Base-by-base conservation (phyloP, 2,329 filamentous ascomycete genomes). In the Sporothrix pallida region DNA sequence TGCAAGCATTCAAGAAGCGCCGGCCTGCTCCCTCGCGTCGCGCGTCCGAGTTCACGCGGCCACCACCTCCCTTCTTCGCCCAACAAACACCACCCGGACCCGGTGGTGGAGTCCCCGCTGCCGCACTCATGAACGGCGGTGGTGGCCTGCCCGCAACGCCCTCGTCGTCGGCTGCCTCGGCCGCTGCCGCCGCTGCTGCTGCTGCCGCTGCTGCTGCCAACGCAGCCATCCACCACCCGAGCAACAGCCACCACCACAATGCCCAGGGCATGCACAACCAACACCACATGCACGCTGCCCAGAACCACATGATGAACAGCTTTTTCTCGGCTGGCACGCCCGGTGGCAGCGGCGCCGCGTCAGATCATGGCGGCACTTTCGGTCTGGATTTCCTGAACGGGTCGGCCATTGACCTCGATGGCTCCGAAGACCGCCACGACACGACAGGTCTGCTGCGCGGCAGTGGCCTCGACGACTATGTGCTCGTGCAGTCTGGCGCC, bases 31-130 rank as follows among this genome's bases (percentile, higher is more conserved):
- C 75, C 50, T 79, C 77, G 42, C 77, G 79, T 37, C 77, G 80
- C 20, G 77, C 80, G 1, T 81, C 80, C 1, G 81, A 82, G 62
- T 79, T 80, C 54, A 70, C 79, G 3, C 77, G 79, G 1, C 80
- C 79, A 1, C 75, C 77, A n/a, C 79, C 81, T 13, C 75, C 79
- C 1, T 80, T 79, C 71, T 80, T 79, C 71, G 58, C 71, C 9
- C 78, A 78, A 52, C 65, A 75, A 2, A 76, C 78, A n/a, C 74
- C 76, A 2, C 75, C 77, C 1, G 71, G 72, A 13, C 75, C 77
- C 7, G 70, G 69, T 13, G 65, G 44, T 26, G 26, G 54, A 15
- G 23, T 26, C 3, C 54, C 69, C 37, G 50, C 54, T 7, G 69
- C 54, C 6, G 54, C 69, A n/a, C 70, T 72, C 31, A 65, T 63